Percentiles rank a stretch among this genome's conserved stretches.
Conservation (phyloP, 805 yeast genomes). For the Yarrowia divulgata region DNA sequence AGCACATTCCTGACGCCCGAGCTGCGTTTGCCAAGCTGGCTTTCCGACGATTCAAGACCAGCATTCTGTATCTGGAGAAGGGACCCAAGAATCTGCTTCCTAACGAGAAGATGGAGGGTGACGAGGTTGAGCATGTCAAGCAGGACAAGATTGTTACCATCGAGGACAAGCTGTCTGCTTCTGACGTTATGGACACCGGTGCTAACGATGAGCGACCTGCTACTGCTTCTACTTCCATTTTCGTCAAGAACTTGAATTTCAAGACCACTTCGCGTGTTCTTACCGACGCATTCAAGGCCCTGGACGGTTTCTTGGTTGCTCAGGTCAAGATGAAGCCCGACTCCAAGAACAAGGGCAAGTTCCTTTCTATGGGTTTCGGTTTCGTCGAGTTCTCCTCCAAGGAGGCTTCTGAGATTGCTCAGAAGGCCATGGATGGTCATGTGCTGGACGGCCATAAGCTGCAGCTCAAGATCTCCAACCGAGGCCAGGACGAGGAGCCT, state of each 20-base stretch:
- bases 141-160: conserved; percentile 45
- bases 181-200: conserved; percentile 43
- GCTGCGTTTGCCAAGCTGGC: conserved; percentile 88
- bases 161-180: conserved; percentile 50
- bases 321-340: conserved; percentile 88
- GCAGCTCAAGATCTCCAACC: conserved; percentile 85
- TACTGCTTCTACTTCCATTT: conserved; percentile 86
- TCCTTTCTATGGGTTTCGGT: conserved; percentile 97
- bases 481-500: conserved; percentile 55
- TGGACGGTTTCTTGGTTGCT: conserved; percentile 83
- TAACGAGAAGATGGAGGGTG: conserved; percentile 51
- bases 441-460: conserved; percentile 88
- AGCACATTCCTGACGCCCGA: conserved; percentile 83
- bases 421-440: conserved; percentile 73
- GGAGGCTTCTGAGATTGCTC: conserved; percentile 80
- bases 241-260: conserved; percentile 91
- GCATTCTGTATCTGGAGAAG: conserved; percentile 88
- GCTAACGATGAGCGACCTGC: conserved; percentile 55
- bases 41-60: conserved; percentile 84
- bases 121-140: conserved; percentile 50
- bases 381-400: conserved; percentile 87
- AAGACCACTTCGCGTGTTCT: conserved; percentile 69
- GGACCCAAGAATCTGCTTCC: conserved; percentile 87
- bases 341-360: conserved; percentile 68
- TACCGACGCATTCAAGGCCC: conserved; percentile 65